These are phyloP conservation scores for Corymbia maculata DNA, from an alignment of 345 rosid genomes.

Conservation along the genomic window DNA sequence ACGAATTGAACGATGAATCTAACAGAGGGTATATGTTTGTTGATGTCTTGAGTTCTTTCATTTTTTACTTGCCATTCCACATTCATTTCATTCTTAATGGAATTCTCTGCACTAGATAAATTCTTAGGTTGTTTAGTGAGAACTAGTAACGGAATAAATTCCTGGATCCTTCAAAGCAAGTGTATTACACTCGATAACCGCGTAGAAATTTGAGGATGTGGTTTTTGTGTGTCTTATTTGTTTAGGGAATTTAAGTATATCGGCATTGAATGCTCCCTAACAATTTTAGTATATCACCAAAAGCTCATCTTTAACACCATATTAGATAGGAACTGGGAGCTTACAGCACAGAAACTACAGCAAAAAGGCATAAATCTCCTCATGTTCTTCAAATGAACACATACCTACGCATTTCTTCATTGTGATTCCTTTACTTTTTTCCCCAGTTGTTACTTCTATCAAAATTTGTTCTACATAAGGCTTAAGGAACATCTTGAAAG, in stretches of 20 bases:
- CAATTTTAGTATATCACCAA: neutral
- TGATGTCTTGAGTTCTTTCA: neutral
- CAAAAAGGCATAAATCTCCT: neutral
- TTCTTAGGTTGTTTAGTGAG: neutral
- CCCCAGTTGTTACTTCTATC: neutral
- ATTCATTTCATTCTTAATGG: neutral
- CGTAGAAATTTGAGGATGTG: neutral
- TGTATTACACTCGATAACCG: neutral
- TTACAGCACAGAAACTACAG: neutral
- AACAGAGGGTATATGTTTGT: slow-evolving; percentile 3
- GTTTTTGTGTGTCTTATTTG: neutral
- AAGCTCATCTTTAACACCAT: neutral
- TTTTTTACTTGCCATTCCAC: neutral
- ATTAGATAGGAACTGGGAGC: neutral
- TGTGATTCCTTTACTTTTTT: neutral
- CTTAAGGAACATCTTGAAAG: neutral
- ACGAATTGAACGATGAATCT: neutral
- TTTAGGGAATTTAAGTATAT: neutral
- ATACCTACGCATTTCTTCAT: no score
- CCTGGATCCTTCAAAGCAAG: neutral
- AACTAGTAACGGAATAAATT: neutral
- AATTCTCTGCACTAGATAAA: neutral
- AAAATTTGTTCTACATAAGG: neutral
- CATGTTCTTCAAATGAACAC: no score
- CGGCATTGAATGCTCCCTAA: neutral